Evolutionary conservation across 306 rosid genomes (phyloP).

Genomic region (Glycine tomentella): DNA sequence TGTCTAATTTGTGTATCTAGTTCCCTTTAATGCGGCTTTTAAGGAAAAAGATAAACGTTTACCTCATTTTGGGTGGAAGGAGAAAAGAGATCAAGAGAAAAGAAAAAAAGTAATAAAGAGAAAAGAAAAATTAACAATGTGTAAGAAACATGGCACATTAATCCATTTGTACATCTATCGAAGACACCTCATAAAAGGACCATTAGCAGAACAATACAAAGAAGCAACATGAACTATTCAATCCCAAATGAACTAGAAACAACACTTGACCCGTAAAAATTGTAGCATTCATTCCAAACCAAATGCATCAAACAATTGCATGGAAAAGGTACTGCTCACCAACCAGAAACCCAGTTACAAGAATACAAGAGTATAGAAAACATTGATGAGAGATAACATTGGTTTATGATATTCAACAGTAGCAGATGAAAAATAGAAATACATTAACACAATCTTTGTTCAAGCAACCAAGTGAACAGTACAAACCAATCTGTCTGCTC

Average conservation of each 20-base stretch:
- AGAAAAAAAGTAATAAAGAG: too few relatives aligned
- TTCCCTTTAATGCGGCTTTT: too few relatives aligned
- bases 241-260: neutral
- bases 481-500: too few relatives aligned
- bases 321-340: neutral
- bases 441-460: too few relatives aligned
- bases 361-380: neutral
- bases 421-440: slow-evolving; percentile 34
- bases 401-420: slow-evolving; percentile 8
- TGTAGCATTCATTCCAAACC: neutral
- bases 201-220: neutral
- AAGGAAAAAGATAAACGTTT: too few relatives aligned
- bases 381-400: neutral
- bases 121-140: too few relatives aligned
- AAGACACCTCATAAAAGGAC: neutral
- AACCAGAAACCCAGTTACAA: neutral
- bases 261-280: neutral
- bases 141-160: neutral
- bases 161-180: neutral
- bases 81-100: too few relatives aligned
- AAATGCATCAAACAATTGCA: neutral
- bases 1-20: too few relatives aligned
- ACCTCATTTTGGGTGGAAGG: too few relatives aligned
- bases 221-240: neutral
- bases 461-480: too few relatives aligned